Base-by-base conservation (phyloP, 345 rosid genomes). In the Eucalyptus melliodora region DNA sequence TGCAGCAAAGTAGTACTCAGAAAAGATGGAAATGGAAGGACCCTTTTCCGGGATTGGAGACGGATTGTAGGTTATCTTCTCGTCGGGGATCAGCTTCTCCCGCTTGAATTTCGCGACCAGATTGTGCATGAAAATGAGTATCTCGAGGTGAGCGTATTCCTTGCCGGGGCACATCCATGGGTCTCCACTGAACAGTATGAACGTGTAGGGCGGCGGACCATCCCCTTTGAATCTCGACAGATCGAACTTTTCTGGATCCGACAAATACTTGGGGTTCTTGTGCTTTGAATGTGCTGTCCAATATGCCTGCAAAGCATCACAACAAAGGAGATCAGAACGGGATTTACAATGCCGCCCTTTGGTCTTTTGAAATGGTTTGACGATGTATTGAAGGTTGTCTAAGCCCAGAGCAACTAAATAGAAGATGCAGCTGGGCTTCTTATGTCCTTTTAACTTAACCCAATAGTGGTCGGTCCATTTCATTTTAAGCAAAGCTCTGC, bases 181-280 rank as follows among this genome's bases (percentile, higher is more conserved):
- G 21, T 91, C 93, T 51, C 93, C 91, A 8, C 93, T 91, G 45
- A 92, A 92, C 16, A 91, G 92, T 8, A 89, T 88, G 34, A 90
- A 92, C 21, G 87, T 67, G 89, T 47, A 89, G 34, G 93, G 89
- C 30, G 90, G 90, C 9, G 86, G 88, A 5, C 91, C 88, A 3
- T 53, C 83, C 13, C 90, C 94, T 14, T 93, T 91, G 13, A 91
- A 89, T 50, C 91, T 88, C 6, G 92, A 77, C 4, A 92, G 93
- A 24, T 93, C 91, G 17, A 93, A 91, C 87, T 89, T 91, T 21
- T 93, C 90, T 1, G 93, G 93, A 17, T 91, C 88, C 6, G 90
- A 60, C 53, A 93, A 91, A 47, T 86, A 91, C 51, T 91, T 86
- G 5, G 93, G 91, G 77, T 90, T 91, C 67, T 81, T 89, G 87